Conservation (phyloP, 495 filamentous ascomycete species). For the Penicillium canariense region DNA sequence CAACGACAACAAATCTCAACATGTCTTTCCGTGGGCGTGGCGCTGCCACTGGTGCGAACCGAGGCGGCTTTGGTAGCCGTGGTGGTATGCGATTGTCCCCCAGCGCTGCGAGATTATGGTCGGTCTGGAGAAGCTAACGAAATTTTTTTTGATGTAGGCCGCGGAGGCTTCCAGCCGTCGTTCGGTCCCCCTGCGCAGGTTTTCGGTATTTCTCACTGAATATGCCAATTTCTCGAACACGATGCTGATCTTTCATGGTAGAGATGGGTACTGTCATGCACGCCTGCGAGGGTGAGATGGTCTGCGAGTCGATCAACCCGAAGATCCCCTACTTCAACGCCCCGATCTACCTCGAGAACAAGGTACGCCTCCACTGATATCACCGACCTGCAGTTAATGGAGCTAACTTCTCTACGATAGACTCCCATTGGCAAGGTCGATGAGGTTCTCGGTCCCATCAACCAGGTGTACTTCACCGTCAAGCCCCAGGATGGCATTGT, state of each 20-base stretch:
- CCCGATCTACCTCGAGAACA: constrained; percentile 97
- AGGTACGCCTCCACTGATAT: constrained; percentile 49
- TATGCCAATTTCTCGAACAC: background rate
- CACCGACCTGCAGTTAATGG: background rate
- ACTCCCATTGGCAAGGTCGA: constrained; percentile 60
- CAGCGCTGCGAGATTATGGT: background rate
- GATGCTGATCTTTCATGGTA: constrained; percentile 34
- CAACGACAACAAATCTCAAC: constrained; percentile 27
- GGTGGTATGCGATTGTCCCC: constrained; percentile 34
- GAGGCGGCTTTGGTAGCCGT: constrained; percentile 48
- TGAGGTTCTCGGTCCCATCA: constrained; percentile 82
- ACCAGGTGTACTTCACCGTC: constrained; percentile 96
- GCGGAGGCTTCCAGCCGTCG: constrained; percentile 62
- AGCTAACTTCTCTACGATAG: constrained; percentile 34
- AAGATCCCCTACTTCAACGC: constrained; percentile 99
- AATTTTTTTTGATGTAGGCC: constrained; percentile 48
- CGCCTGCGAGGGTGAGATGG: constrained; percentile 92
- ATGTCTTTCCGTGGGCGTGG: constrained; percentile 58
- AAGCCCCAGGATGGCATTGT: constrained; percentile 95
- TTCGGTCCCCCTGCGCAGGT: constrained; percentile 68
- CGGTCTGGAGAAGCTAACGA: constrained; percentile 30
- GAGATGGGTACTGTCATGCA: constrained; percentile 95
- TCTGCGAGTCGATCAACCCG: constrained; percentile 87
- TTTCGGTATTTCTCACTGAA: constrained; percentile 47
- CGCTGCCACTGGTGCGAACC: constrained; percentile 47